Evolutionary conservation across 495 filamentous ascomycete species (phyloP).

Genomic region (Apodospora peruviana): DNA sequence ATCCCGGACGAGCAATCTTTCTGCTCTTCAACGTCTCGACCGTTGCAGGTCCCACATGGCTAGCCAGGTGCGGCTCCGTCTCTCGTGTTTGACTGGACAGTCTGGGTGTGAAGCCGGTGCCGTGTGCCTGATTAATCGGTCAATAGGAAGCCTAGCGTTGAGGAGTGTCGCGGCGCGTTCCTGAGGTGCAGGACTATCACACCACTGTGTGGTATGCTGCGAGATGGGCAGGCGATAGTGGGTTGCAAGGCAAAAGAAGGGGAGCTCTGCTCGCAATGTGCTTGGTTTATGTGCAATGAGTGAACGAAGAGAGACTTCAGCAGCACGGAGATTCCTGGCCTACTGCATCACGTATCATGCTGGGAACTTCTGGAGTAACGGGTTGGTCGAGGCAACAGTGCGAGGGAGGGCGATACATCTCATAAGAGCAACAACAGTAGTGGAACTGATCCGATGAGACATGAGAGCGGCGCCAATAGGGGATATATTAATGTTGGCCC

Average conservation of each 20-base stretch:
- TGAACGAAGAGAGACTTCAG: conserved; percentile 13
- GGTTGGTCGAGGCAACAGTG: conserved; percentile 15
- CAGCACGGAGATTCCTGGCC: conserved; percentile 18
- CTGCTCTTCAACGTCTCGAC: conserved; percentile 17
- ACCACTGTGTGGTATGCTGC: conserved; percentile 8
- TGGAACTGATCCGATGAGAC: conserved; percentile 7
- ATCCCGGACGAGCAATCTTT: conserved; percentile 5
- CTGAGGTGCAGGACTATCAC: conserved; percentile 2
- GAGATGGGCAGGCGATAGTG: conserved; percentile 11
- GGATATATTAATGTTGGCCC: conserved; percentile 28
- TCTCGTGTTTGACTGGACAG: neutral
- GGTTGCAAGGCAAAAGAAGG: conserved; percentile 6
- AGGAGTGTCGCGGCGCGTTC: conserved; percentile 1
- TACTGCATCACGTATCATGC: conserved; percentile 22
- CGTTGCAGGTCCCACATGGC: conserved; percentile 27
- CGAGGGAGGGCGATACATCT: conserved; percentile 13
- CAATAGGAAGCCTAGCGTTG: conserved; percentile 5
- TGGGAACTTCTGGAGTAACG: conserved; percentile 12
- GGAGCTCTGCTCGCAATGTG: conserved; percentile 10
- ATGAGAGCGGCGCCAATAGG: conserved; percentile 22
- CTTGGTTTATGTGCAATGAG: conserved; percentile 14
- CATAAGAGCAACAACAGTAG: conserved; percentile 17
- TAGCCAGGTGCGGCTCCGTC: conserved; percentile 22
- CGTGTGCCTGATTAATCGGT: conserved; percentile 1
- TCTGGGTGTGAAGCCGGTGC: neutral